Evolutionary conservation across 139 green algal genomes (phyloP), one percentile per base, ranked within the genome.

Genomic region (Chlamydomonas sphaeroides): DNA sequence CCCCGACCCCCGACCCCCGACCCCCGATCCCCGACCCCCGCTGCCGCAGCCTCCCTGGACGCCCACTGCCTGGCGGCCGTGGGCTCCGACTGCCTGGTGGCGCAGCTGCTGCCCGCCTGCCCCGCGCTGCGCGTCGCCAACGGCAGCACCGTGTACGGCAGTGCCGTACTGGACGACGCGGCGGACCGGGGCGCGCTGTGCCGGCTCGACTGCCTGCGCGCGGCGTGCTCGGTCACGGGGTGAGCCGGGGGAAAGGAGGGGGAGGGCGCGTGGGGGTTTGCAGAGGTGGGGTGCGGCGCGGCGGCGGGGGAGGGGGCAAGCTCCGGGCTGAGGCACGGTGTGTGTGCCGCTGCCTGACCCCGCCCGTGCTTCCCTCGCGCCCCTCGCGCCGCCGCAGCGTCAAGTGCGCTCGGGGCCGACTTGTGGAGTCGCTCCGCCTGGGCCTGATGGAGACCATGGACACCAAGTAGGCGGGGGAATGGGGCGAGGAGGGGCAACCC

Each of bases 1-100:
- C n/a, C n/a, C n/a, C n/a, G n/a, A n/a, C n/a, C n/a, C n/a, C n/a
- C n/a, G n/a, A n/a, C n/a, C n/a, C n/a, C n/a, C n/a, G n/a, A n/a
- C n/a, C n/a, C n/a, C n/a, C n/a, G n/a, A n/a, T n/a, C n/a, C n/a
- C n/a, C n/a, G n/a, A n/a, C 38, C n/a, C 6, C 35, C 18, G 35
- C 35, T 56, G 14, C 49, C 28, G 66, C 78, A 85, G 84, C 59
- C 39, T 70, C 51, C n/a, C 69, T 88, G n/a, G 62, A 65, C 30
- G 56, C 69, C 5, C 79, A 85, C 63, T 90, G 86, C 56, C 30
- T 62, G 32, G 42, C 26, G 0, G 30, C 42, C 3, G 67, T 53
- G 35, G 86, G 86, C 30, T 20, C 66, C 30, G 61, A 85, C 53
- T 90, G 86, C 78, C 68, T 90, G 18, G 45, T 70, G 25, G 36